Percentiles rank a stretch among this genome's conserved stretches.
These are phyloP conservation scores for Potentilla sterilis DNA, from an alignment of 306 rosid species.

Conservation along the genomic window DNA sequence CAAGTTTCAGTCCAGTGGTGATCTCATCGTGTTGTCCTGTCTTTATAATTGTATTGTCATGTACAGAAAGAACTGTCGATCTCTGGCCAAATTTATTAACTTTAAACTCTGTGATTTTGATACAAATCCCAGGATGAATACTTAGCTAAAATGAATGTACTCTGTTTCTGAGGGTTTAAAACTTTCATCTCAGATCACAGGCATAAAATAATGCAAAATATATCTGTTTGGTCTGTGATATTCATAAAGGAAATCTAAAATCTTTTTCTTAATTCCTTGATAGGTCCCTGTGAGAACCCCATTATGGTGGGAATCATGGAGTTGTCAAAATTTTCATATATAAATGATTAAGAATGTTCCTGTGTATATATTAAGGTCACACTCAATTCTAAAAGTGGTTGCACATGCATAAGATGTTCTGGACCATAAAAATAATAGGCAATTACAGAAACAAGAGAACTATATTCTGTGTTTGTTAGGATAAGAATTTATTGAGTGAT, in stretches of 20 bases:
- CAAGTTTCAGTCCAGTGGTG: background rate
- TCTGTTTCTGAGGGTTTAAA: background rate
- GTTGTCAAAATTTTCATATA: background rate
- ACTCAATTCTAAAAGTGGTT: background rate
- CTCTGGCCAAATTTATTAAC: background rate
- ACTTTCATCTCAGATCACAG: background rate
- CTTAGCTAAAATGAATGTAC: background rate
- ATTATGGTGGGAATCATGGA: background rate
- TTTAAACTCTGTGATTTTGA: background rate
- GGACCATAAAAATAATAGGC: conserved; percentile 12
- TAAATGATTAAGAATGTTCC: conserved; percentile 4
- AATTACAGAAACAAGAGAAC: background rate
- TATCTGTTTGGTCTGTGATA: background rate
- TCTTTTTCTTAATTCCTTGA: too few species aligned
- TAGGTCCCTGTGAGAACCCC: background rate
- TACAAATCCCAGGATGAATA: background rate
- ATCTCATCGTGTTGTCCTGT: background rate
- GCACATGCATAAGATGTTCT: conserved; percentile 19
- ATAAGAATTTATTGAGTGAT: conserved; percentile 10
- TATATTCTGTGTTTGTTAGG: conserved; percentile 6
- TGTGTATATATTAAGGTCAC: conserved; percentile 1
- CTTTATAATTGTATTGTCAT: background rate
- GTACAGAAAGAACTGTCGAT: background rate
- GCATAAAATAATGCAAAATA: background rate
- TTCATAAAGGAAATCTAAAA: background rate